These are phyloP conservation scores for Adansonia madagascariensis DNA, from an alignment of 441 rosid species.

Conservation along the genomic window DNA sequence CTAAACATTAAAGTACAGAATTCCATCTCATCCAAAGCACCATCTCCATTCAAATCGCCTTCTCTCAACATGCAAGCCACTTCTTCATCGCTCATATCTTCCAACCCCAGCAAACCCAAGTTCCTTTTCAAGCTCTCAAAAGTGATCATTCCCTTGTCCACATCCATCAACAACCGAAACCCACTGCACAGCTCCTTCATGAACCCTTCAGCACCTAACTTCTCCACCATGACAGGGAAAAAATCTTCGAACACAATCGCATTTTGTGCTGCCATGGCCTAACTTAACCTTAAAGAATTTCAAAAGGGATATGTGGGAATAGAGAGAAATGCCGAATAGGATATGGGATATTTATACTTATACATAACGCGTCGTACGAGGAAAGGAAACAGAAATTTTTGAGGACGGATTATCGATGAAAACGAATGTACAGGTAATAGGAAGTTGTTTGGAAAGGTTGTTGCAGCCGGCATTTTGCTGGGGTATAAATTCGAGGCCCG, in stretches of 20 bases:
- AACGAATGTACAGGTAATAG: slow-evolving; percentile 23
- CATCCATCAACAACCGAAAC: slow-evolving; percentile 42
- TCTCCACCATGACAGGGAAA: slow-evolving; percentile 45
- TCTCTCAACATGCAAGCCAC: slow-evolving; percentile 38
- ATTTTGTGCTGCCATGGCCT: not conserved
- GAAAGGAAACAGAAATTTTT: slow-evolving; percentile 7
- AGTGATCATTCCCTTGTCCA: slow-evolving; percentile 31
- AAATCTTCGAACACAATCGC: slow-evolving; percentile 39
- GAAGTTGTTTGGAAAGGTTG: slow-evolving; percentile 28
- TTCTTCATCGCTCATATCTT: slow-evolving; percentile 39
- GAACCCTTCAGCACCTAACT: slow-evolving; percentile 41
- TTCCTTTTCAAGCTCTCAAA: slow-evolving; percentile 37
- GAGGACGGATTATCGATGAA: slow-evolving; percentile 14
- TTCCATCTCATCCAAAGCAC: slow-evolving; percentile 41
- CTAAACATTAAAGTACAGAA: slow-evolving; percentile 47
- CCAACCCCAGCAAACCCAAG: slow-evolving; percentile 34
- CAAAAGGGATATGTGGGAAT: not conserved
- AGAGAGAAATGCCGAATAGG: not conserved
- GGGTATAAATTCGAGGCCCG: not conserved
- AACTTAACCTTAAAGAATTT: no score
- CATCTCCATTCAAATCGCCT: slow-evolving; percentile 47
- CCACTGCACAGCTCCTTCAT: slow-evolving; percentile 43
- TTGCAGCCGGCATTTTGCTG: slow-evolving; percentile 24
- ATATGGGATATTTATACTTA: slow-evolving; percentile 5
- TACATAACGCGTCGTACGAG: not conserved